A percentile compares a stretch with the other conserved stretches of the same genome.
Evolutionary conservation across 768 basidiomycete species (phyloP).

Genomic region (Suillus lakei): DNA sequence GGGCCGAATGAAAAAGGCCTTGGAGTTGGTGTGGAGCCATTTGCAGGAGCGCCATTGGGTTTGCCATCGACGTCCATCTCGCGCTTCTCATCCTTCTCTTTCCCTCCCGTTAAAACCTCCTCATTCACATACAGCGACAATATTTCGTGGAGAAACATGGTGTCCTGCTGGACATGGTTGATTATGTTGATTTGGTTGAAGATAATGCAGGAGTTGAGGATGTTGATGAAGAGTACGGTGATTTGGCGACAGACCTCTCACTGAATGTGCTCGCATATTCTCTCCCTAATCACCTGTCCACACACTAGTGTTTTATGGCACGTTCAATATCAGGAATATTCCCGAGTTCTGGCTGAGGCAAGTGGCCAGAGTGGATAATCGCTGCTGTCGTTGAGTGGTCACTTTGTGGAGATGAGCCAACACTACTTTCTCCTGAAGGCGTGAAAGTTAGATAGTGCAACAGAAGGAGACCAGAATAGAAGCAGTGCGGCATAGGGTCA

Average conservation of each 20-base stretch:
- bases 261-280: conserved; percentile 89
- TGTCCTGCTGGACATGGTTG: conserved; percentile 81
- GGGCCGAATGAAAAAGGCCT: conserved; percentile 58
- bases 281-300: conserved; percentile 75
- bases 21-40: conserved; percentile 30
- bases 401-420: conserved; percentile 67
- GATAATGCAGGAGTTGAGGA: conserved; percentile 95
- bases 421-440: conserved; percentile 48
- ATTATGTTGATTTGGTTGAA: conserved; percentile 99
- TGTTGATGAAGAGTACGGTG: conserved; percentile 57
- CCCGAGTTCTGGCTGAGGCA: conserved; percentile 78
- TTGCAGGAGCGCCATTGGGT: conserved; percentile 42
- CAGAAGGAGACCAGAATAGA: conserved; percentile 16
- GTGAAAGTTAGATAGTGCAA: conserved; percentile 19
- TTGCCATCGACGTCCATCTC: conserved; percentile 43
- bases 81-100: conserved; percentile 33
- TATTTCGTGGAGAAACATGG: conserved; percentile 74
- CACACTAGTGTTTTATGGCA: conserved; percentile 74
- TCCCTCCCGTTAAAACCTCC: conserved; percentile 55
- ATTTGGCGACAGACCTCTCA: conserved; percentile 60
- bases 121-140: conserved; percentile 78
- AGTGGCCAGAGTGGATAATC: conserved; percentile 72
- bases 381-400: conserved; percentile 63
- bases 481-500: conserved; percentile 15
- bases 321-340: conserved; percentile 81